phyloP scores from a whole-genome alignment of 495 filamentous ascomycete species.

The Neurospora sp. region DNA sequence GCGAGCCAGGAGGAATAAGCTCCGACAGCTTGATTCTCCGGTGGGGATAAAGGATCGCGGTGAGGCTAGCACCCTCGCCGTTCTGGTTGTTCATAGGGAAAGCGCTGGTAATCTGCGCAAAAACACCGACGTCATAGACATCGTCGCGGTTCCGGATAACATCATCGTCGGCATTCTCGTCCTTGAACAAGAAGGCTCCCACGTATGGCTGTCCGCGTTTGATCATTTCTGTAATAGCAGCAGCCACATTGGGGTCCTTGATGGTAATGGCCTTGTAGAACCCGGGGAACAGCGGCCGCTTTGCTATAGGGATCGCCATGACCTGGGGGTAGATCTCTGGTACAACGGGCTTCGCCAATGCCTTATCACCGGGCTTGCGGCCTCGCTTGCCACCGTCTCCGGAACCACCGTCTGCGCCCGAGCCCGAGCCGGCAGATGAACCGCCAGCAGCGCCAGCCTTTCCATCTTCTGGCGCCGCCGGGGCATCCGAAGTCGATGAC shows the following conservation, averaged over 20 bases:
- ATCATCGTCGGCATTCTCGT: constrained; percentile 86
- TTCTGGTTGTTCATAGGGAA: constrained; percentile 58
- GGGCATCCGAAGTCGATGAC: constrained; percentile 28
- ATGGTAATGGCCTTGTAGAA: constrained; percentile 99
- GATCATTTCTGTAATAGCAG: constrained; percentile 91
- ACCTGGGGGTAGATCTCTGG: constrained; percentile 97
- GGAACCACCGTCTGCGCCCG: constrained; percentile 33
- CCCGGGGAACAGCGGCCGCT: constrained; percentile 89
- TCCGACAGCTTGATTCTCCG: constrained; percentile 83
- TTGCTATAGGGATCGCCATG: constrained; percentile 96
- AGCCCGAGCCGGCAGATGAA: constrained; percentile 27
- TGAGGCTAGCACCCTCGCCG: constrained; percentile 68
- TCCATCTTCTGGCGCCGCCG: constrained; percentile 31
- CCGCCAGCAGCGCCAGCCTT: constrained; percentile 31
- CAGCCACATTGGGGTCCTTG: constrained; percentile 75
- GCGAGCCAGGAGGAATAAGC: constrained; percentile 53
- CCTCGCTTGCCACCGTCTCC: constrained; percentile 44
- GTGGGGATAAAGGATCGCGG: constrained; percentile 91
- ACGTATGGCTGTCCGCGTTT: constrained; percentile 98
- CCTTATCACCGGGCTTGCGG: constrained; percentile 58
- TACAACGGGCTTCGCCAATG: constrained; percentile 74
- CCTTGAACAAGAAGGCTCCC: constrained; percentile 93
- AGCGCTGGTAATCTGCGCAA: constrained; percentile 92
- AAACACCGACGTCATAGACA: constrained; percentile 90
- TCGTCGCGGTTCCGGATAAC: constrained; percentile 79